phyloP scores from a whole-genome alignment of 805 yeast genomes.

The Torulaspora delbrueckii region DNA sequence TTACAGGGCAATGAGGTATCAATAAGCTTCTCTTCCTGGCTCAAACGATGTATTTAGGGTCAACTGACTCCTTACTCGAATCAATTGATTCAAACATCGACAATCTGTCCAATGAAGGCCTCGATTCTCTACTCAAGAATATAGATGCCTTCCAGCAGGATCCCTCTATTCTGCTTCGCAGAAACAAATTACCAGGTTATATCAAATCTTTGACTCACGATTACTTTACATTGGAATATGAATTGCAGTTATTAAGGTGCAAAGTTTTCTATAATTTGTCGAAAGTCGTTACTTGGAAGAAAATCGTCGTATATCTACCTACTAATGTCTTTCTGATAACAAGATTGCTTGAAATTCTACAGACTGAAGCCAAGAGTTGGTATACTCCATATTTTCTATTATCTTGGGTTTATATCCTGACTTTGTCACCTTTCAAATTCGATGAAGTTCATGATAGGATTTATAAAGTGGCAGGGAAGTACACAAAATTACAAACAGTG shows the following conservation, averaged over 20 bases:
- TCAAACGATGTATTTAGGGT: constrained; percentile 1
- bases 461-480: constrained; percentile 31
- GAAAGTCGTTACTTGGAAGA: constrained; percentile 63
- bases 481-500: constrained; percentile 43
- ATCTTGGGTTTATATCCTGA: constrained; percentile 67
- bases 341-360: not conserved
- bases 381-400: constrained; percentile 46
- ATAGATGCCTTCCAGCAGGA: constrained; percentile 29
- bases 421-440: constrained; percentile 70
- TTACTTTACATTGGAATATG: constrained; percentile 5
- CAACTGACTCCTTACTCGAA: constrained; percentile 6
- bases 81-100: constrained; percentile 13
- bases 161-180: constrained; percentile 14
- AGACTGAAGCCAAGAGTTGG: constrained; percentile 36
- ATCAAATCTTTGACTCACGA: constrained; percentile 6
- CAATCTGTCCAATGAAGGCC: constrained; percentile 2
- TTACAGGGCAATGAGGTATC: not conserved
- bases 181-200: constrained; percentile 1
- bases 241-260: constrained; percentile 12
- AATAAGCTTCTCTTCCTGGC: too few relatives aligned
- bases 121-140: constrained; percentile 8
- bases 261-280: constrained; percentile 53
- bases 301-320: constrained; percentile 52
- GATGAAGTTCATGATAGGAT: constrained; percentile 36
- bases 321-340: constrained; percentile 53